Evolutionary conservation across 495 filamentous ascomycete species (phyloP).

Genomic region (Aspergillus sclerotiicarbonarius): DNA sequence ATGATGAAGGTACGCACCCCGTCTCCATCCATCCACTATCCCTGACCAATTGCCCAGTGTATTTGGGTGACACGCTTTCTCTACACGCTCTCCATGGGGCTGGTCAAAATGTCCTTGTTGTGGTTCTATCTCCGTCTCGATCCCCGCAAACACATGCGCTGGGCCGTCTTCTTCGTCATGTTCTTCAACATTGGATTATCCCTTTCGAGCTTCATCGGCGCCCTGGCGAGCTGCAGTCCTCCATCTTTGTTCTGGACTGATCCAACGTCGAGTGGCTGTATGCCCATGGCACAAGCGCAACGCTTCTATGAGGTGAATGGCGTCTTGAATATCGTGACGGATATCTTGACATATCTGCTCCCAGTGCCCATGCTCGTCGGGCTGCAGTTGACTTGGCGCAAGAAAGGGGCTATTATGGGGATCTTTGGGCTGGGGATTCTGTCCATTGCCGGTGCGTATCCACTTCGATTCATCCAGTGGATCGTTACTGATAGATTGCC

Average conservation of each 20-base stretch:
- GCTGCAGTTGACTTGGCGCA: slow-evolving; percentile 4
- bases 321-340: slow-evolving; percentile 31
- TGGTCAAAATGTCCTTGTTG: slow-evolving; percentile 17
- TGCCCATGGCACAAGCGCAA: slow-evolving; percentile 6
- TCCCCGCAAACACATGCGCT: slow-evolving; percentile 13
- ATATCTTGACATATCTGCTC: slow-evolving; percentile 37
- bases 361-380: slow-evolving; percentile 36
- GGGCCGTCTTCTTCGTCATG: slow-evolving; percentile 11
- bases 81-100: slow-evolving; percentile 8
- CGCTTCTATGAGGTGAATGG: slow-evolving; percentile 18
- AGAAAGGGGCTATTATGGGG: slow-evolving; percentile 11
- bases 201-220: slow-evolving; percentile 9
- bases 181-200: slow-evolving; percentile 11
- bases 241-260: slow-evolving; percentile 11
- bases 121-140: slow-evolving; percentile 22
- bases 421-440: slow-evolving; percentile 13
- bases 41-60: slow-evolving; percentile 1
- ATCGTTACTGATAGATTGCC: background rate
- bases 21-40: no score
- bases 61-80: slow-evolving; percentile 11
- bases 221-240: slow-evolving; percentile 6
- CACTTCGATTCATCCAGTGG: background rate
- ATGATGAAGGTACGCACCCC: slow-evolving; percentile 11
- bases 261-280: background rate
- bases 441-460: slow-evolving; percentile 8